A percentile compares a stretch with the other conserved stretches of the same genome.
Evolutionary conservation across 108 stramenopile genomes (phyloP).

Genomic region (Stephanodiscus minutulus): DNA sequence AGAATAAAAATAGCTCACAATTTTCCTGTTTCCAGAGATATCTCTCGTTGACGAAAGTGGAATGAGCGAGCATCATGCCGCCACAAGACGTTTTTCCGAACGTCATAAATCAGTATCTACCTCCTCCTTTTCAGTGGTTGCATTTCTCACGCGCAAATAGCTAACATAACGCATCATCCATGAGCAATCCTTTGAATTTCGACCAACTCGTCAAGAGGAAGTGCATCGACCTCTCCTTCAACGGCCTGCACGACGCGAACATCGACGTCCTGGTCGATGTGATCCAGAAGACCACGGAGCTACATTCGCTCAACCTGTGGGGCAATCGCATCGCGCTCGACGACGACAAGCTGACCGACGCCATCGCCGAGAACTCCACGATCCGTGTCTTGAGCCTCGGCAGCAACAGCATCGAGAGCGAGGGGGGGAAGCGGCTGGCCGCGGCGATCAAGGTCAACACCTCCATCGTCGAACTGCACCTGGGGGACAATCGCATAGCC

Average conservation of each 20-base stretch:
- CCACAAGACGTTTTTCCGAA: too few relatives aligned
- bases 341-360: not conserved
- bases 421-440: not conserved
- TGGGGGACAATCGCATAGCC: not conserved
- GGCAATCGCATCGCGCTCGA: not conserved
- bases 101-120: too few relatives aligned
- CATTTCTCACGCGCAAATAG: not conserved
- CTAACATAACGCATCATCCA: not conserved
- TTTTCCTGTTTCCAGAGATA: too few relatives aligned
- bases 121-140: not conserved
- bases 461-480: not conserved
- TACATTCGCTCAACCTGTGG: not conserved
- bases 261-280: not conserved
- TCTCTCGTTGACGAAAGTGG: too few relatives aligned
- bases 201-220: not conserved
- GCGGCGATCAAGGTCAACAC: not conserved
- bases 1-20: too few relatives aligned
- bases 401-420: not conserved
- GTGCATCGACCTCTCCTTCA: constrained; percentile 7
- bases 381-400: not conserved
- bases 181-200: not conserved
- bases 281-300: not conserved
- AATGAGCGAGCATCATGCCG: too few relatives aligned
- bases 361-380: not conserved
- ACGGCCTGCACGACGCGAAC: not conserved